Evolutionary conservation across 164 flowering plant species (phyloP).

Genomic region (Stephania japonica): DNA sequence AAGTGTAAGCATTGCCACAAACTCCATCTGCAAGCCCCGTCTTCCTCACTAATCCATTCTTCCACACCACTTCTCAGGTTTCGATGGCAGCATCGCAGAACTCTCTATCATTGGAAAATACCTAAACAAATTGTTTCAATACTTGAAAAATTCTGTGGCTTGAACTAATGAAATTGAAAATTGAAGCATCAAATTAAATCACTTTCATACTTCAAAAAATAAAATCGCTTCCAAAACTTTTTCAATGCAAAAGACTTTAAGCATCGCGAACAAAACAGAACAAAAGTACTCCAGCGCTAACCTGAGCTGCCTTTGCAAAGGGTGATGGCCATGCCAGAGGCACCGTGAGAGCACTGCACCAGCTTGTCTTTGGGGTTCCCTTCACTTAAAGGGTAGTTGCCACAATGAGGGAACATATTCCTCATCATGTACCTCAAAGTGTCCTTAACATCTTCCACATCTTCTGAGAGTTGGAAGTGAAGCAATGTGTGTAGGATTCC

Average conservation of each 20-base stretch:
- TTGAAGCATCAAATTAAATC: too few relatives aligned
- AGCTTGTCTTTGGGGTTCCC: slow-evolving; percentile 73
- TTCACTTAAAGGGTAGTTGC: slow-evolving; percentile 81
- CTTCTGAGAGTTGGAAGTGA: slow-evolving; percentile 67
- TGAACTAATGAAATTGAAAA: too few relatives aligned
- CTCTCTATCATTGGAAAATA: slow-evolving; percentile 49
- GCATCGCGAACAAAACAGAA: too few relatives aligned
- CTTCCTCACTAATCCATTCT: slow-evolving; percentile 63
- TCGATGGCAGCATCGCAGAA: slow-evolving; percentile 75
- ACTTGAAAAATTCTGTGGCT: too few relatives aligned
- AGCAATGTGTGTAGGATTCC: slow-evolving; percentile 77
- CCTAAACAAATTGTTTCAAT: slow-evolving; percentile 25
- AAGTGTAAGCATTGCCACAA: slow-evolving; percentile 72
- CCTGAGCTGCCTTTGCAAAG: slow-evolving; percentile 81
- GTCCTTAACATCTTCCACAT: slow-evolving; percentile 58
- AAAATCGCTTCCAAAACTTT: too few relatives aligned
- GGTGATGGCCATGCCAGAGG: slow-evolving; percentile 62
- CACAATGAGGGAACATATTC: slow-evolving; percentile 65
- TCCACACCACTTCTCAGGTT: slow-evolving; percentile 92
- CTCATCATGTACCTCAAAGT: slow-evolving; percentile 77
- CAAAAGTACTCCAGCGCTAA: slow-evolving; percentile 20
- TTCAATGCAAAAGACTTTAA: too few relatives aligned
- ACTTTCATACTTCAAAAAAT: neutral
- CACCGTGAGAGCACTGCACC: slow-evolving; percentile 94
- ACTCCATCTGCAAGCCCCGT: slow-evolving; percentile 69